Evolutionary conservation across 257 asterid species (phyloP).

Genomic region (Linderniella brevidens): DNA sequence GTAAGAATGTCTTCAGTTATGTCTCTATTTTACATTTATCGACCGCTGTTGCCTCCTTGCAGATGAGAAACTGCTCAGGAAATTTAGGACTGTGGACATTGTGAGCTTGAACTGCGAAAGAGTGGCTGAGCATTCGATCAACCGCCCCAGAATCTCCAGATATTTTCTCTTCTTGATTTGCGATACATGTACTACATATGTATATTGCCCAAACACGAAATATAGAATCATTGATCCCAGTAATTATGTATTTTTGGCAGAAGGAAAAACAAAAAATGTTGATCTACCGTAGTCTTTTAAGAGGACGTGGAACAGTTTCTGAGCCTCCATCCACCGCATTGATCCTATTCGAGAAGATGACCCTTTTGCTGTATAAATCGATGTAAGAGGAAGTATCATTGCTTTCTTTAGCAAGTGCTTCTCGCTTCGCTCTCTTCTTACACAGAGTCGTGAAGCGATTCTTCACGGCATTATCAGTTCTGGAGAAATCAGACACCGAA

Average conservation of each 20-base stretch:
- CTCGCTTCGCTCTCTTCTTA: constrained; percentile 86
- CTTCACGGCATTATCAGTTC: constrained; percentile 99
- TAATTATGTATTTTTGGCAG: constrained; percentile 5
- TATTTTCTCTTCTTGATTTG: constrained; percentile 27
- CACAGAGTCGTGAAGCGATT: constrained; percentile 91
- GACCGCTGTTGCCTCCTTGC: constrained; percentile 16
- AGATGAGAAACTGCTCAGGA: not conserved
- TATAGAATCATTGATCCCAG: constrained; percentile 40
- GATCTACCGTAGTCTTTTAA: constrained; percentile 61
- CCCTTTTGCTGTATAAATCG: constrained; percentile 77
- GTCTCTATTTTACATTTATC: constrained; percentile 23
- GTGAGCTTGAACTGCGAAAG: constrained; percentile 50
- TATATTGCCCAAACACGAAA: not conserved
- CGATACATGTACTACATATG: constrained; percentile 33
- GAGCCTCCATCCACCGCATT: constrained; percentile 24
- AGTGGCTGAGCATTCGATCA: constrained; percentile 41
- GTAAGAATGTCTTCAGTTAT: too few relatives aligned
- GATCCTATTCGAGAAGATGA: constrained; percentile 41
- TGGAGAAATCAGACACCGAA: constrained; percentile 14
- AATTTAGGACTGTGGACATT: constrained; percentile 14
- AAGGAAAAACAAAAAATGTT: not conserved
- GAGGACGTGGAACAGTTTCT: constrained; percentile 33
- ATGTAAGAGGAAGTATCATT: constrained; percentile 28
- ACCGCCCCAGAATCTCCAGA: constrained; percentile 28
- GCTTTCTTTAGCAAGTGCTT: constrained; percentile 80